A percentile compares a stretch with the other conserved stretches of the same genome.
These are phyloP conservation scores for Colletotrichum musae DNA, from an alignment of 2,329 filamentous ascomycete genomes.

Conservation along the genomic window DNA sequence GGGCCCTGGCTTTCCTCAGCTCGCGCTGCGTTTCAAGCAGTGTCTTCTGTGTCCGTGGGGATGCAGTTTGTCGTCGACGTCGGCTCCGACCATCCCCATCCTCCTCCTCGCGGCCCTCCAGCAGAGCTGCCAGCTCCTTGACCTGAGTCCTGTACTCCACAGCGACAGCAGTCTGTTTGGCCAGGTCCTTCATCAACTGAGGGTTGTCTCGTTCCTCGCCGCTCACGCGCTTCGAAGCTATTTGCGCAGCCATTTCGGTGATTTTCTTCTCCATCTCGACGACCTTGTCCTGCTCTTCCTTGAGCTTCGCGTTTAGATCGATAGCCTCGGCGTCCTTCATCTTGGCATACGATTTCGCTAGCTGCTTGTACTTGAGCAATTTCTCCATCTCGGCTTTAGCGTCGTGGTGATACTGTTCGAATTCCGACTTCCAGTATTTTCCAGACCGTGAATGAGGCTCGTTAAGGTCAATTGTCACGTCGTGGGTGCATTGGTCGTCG, in stretches of 20 bases:
- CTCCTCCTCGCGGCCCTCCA: conserved; percentile 59
- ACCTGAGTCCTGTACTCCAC: conserved; percentile 72
- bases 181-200: conserved; percentile 67
- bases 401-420: conserved; percentile 79
- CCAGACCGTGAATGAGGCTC: conserved; percentile 83
- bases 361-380: conserved; percentile 83
- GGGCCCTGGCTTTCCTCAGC: conserved; percentile 67
- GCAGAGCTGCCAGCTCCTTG: conserved; percentile 68
- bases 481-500: conserved; percentile 64
- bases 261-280: conserved; percentile 74
- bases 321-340: conserved; percentile 82
- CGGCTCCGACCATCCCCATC: conserved; percentile 49
- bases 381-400: conserved; percentile 83
- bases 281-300: conserved; percentile 77
- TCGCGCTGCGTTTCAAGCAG: conserved; percentile 68
- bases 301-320: conserved; percentile 75
- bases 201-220: conserved; percentile 60
- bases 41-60: conserved; percentile 66
- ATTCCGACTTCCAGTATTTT: conserved; percentile 85
- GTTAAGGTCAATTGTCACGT: conserved; percentile 79
- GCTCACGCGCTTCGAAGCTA: conserved; percentile 56
- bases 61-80: conserved; percentile 56
- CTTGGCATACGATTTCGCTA: conserved; percentile 84
- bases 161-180: conserved; percentile 70
- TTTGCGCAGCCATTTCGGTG: conserved; percentile 71